These are phyloP conservation scores for Wickerhamomyces pijperi DNA, from an alignment of 805 yeast species.

Conservation along the genomic window DNA sequence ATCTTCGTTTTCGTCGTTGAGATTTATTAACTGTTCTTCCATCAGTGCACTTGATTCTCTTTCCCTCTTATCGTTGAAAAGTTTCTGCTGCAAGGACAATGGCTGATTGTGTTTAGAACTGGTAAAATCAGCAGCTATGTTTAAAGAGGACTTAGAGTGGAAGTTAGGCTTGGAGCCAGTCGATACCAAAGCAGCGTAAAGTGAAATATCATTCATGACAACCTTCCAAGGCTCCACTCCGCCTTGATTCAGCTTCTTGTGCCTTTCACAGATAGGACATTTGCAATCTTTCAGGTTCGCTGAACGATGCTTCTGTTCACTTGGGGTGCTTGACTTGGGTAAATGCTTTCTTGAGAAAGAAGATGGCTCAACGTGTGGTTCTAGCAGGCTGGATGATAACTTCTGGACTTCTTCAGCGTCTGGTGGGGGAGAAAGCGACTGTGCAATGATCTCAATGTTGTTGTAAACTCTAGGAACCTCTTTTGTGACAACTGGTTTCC, in stretches of 20 bases:
- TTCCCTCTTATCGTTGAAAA: neutral
- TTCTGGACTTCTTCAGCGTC: neutral
- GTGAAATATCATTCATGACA: constrained; percentile 25
- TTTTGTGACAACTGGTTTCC: neutral
- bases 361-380: neutral
- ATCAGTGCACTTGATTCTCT: too few species aligned
- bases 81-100: neutral
- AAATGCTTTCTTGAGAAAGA: neutral
- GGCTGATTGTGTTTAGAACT: constrained; percentile 9
- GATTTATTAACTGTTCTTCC: neutral
- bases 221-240: constrained; percentile 19
- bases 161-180: constrained; percentile 17
- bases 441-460: constrained; percentile 6
- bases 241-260: neutral
- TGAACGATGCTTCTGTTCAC: neutral
- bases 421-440: neutral
- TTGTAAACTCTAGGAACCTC: neutral
- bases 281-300: neutral
- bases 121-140: constrained; percentile 17
- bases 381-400: neutral
- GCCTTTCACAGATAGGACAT: constrained; percentile 4
- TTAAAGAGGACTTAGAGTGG: constrained; percentile 6
- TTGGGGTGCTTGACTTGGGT: neutral
- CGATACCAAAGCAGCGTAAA: constrained; percentile 28
- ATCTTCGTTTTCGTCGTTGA: neutral